These are phyloP conservation scores for Striga asiatica DNA, from an alignment of 257 asterid species.

Conservation along the genomic window DNA sequence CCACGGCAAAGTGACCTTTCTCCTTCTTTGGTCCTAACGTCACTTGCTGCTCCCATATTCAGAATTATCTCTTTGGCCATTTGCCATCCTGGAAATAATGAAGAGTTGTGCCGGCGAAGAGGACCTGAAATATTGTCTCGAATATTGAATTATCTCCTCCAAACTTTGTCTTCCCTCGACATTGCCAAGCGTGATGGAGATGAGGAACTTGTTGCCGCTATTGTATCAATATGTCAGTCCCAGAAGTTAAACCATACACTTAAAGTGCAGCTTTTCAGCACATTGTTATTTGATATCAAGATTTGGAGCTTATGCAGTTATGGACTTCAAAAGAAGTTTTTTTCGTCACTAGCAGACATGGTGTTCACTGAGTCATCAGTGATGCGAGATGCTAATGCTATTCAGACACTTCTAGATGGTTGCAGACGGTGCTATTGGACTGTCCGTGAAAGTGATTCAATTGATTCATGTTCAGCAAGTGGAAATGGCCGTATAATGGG, in stretches of 20 bases:
- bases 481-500: slow-evolving; percentile 65
- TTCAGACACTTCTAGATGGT: slow-evolving; percentile 97
- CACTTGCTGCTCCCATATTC: slow-evolving; percentile 88
- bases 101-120: slow-evolving; percentile 75
- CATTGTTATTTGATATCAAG: slow-evolving; percentile 79
- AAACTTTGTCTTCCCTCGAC: slow-evolving; percentile 61
- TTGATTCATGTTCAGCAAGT: slow-evolving; percentile 48
- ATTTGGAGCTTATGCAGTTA: slow-evolving; percentile 98
- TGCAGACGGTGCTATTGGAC: slow-evolving; percentile 96
- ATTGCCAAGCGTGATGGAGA: slow-evolving; percentile 55
- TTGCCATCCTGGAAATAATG: slow-evolving; percentile 82
- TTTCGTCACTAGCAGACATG: slow-evolving; percentile 97
- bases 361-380: slow-evolving; percentile 85
- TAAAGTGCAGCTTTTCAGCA: slow-evolving; percentile 89
- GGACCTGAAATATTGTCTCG: slow-evolving; percentile 95
- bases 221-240: slow-evolving; percentile 85
- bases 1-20: slow-evolving; percentile 67
- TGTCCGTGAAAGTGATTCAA: slow-evolving; percentile 72
- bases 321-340: slow-evolving; percentile 90
- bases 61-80: slow-evolving; percentile 86
- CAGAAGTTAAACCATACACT: slow-evolving; percentile 74
- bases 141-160: slow-evolving; percentile 80
- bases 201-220: slow-evolving; percentile 91
- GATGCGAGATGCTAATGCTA: slow-evolving; percentile 96
- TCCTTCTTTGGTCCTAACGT: slow-evolving; percentile 56